Percentiles rank a stretch among this genome's conserved stretches.
phyloP scores from a whole-genome alignment of 2,329 filamentous ascomycete species.

The Fusarium pseudocircinatum region DNA sequence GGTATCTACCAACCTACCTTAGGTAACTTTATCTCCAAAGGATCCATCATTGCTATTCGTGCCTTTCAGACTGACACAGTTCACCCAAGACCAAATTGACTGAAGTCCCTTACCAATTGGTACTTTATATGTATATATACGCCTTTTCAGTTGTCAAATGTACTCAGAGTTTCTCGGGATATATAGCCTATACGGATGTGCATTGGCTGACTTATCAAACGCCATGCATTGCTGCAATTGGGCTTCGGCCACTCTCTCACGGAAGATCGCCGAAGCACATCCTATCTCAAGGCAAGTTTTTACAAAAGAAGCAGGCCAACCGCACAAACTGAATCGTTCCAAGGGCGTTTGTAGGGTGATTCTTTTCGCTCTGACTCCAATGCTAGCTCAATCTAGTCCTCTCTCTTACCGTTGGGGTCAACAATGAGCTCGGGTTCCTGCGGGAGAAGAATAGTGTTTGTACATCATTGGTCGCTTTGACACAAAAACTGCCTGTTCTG shows the following conservation, averaged over 20 bases:
- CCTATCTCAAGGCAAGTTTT: constrained; percentile 3
- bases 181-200: not conserved
- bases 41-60: not conserved
- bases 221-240: not conserved
- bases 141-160: not conserved
- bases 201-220: not conserved
- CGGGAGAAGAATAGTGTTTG: constrained; percentile 34
- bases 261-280: constrained; percentile 28
- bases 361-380: not conserved
- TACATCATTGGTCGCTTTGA: constrained; percentile 32
- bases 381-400: constrained; percentile 9
- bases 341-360: not conserved
- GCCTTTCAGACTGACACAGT: not conserved
- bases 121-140: not conserved
- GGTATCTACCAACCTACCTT: too few relatives aligned
- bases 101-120: not conserved
- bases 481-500: constrained; percentile 36
- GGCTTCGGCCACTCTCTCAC: not conserved
- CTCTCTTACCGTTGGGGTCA: constrained; percentile 27
- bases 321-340: not conserved
- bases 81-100: not conserved
- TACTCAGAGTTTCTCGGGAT: not conserved
- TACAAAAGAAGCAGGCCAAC: constrained; percentile 24
- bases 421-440: constrained; percentile 34
- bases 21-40: not conserved